These are phyloP conservation scores for Trichoderma sp. DNA, from an alignment of 2,329 filamentous ascomycete genomes.

Conservation along the genomic window DNA sequence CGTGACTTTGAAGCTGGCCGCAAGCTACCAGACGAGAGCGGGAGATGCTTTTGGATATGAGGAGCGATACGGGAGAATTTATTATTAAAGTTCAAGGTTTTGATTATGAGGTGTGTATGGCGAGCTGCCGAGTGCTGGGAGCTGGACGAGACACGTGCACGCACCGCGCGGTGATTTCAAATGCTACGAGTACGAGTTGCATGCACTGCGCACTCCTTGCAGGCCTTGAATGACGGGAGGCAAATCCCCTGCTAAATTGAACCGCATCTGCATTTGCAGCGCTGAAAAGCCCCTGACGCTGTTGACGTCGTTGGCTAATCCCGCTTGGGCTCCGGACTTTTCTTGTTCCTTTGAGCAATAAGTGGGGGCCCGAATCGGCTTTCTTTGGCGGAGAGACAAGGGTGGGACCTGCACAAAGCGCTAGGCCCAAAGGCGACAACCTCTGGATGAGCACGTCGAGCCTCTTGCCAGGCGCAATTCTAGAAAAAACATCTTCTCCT, in stretches of 20 bases:
- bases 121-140: neutral
- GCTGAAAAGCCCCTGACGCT: slow-evolving; percentile 13
- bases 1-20: slow-evolving; percentile 9
- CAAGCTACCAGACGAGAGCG: neutral
- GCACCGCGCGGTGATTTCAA: neutral
- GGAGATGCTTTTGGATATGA: neutral
- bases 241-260: neutral
- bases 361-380: neutral
- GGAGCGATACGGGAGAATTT: neutral
- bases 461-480: slow-evolving; percentile 33
- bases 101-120: neutral
- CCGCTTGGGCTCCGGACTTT: slow-evolving; percentile 2
- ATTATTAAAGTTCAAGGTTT: neutral
- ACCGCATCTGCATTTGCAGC: slow-evolving; percentile 3
- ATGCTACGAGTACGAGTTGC: neutral
- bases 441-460: slow-evolving; percentile 35
- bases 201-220: neutral
- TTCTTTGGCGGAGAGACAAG: slow-evolving; percentile 17
- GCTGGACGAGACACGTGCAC: neutral
- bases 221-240: neutral
- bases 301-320: slow-evolving; percentile 18
- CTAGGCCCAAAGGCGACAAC: slow-evolving; percentile 36
- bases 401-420: slow-evolving; percentile 28
- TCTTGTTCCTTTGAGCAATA: slow-evolving; percentile 13
- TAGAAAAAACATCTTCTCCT: slow-evolving; percentile 35